These are phyloP conservation scores for Metschnikowia shivogae DNA, from an alignment of 805 yeast genomes.

Conservation along the genomic window DNA sequence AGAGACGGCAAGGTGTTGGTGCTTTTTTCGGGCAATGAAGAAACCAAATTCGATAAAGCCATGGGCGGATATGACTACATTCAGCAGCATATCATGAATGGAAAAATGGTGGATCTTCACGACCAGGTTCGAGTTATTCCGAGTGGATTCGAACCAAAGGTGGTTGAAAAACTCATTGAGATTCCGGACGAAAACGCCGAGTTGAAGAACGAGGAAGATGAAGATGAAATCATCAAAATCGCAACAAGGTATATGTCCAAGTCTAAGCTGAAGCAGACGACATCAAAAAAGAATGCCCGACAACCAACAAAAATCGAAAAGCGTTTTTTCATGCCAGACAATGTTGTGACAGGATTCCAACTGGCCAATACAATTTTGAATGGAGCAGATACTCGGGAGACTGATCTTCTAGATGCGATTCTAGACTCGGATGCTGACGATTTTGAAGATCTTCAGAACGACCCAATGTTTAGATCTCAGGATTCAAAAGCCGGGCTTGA, in stretches of 20 bases:
- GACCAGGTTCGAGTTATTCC: conserved; percentile 72
- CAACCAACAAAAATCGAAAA: conserved; percentile 29
- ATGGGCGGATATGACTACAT: conserved; percentile 78
- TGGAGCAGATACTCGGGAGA: background rate
- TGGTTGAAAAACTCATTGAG: conserved; percentile 53
- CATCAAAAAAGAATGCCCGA: conserved; percentile 11
- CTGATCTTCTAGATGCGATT: conserved; percentile 12
- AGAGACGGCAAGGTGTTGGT: conserved; percentile 80
- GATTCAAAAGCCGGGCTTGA: background rate
- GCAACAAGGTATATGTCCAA: conserved; percentile 62
- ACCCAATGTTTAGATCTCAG: conserved; percentile 1
- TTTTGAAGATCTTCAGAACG: conserved; percentile 2
- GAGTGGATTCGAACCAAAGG: conserved; percentile 45
- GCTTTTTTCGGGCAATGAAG: conserved; percentile 73
- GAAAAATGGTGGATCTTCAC: conserved; percentile 40
- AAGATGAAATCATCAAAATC: conserved; percentile 60
- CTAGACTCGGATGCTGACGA: conserved; percentile 15
- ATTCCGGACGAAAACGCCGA: conserved; percentile 69
- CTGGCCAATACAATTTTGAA: conserved; percentile 46
- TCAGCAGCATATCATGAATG: conserved; percentile 61
- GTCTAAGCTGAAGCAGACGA: conserved; percentile 10
- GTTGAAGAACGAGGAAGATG: conserved; percentile 51
- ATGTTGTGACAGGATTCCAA: conserved; percentile 61
- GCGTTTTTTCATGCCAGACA: conserved; percentile 69
- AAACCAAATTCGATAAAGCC: conserved; percentile 74